Conservation (phyloP, 495 filamentous ascomycete genomes). For the Terfezia boudieri region DNA sequence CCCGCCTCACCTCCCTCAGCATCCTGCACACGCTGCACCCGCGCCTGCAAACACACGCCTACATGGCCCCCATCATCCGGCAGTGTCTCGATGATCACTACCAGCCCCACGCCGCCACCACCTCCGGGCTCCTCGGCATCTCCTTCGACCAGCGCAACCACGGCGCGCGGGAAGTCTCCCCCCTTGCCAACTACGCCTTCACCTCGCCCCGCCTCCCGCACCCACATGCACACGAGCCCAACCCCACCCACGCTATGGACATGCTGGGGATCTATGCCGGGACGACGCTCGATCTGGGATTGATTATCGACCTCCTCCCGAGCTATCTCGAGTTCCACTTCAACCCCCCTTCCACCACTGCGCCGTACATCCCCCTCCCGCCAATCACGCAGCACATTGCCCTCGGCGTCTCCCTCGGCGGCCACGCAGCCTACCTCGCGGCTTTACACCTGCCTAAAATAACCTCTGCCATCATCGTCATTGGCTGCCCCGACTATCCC, state of each 20-base stretch:
- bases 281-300: conserved; percentile 49
- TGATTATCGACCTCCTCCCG: conserved; percentile 50
- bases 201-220: conserved; percentile 3
- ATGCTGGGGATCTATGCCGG: conserved; percentile 51
- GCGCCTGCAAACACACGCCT: conserved; percentile 40
- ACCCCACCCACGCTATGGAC: conserved; percentile 63
- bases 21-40: conserved; percentile 44
- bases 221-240: conserved; percentile 37
- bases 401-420: conserved; percentile 66
- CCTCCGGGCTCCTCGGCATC: conserved; percentile 44
- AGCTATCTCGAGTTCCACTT: conserved; percentile 36
- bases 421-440: conserved; percentile 69
- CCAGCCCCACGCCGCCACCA: conserved; percentile 1
- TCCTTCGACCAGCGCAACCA: conserved; percentile 85
- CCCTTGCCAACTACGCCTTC: conserved; percentile 12
- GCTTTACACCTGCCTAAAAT: conserved; percentile 59
- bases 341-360: conserved; percentile 30
- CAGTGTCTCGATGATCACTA: conserved; percentile 1
- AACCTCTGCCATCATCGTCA: conserved; percentile 48
- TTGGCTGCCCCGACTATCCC: conserved; percentile 70
- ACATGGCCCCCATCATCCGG: conserved; percentile 33
- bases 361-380: conserved; percentile 1
- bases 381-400: conserved; percentile 48
- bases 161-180: conserved; percentile 41
- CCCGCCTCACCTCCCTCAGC: neutral